These are phyloP conservation scores for Cyberlindnera maritima DNA, from an alignment of 805 yeast genomes.

Conservation along the genomic window DNA sequence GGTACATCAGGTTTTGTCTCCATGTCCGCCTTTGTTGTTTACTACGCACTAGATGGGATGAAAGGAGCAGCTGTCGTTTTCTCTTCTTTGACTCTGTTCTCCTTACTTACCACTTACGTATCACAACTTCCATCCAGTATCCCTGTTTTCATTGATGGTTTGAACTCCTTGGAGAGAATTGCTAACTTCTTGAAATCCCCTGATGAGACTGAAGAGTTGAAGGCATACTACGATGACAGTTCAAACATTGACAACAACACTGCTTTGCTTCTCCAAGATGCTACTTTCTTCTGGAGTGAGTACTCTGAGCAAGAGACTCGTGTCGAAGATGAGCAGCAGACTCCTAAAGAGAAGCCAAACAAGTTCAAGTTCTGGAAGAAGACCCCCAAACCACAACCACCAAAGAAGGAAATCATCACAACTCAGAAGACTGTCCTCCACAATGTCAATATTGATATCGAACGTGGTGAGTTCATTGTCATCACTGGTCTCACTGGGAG, in stretches of 20 bases:
- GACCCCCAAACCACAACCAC: background rate
- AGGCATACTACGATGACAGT: background rate
- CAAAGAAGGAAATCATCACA: background rate
- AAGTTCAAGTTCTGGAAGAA: background rate
- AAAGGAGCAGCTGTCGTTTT: constrained; percentile 56
- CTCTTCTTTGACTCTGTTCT: constrained; percentile 63
- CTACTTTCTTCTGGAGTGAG: background rate
- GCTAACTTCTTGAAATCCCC: constrained; percentile 41
- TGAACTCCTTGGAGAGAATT: constrained; percentile 56
- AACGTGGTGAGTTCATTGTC: constrained; percentile 4
- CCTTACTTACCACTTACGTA: constrained; percentile 53
- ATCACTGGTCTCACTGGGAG: constrained; percentile 47
- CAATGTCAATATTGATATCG: constrained; percentile 21
- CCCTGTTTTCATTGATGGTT: constrained; percentile 59
- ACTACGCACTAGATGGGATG: constrained; percentile 34
- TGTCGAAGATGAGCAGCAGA: constrained; percentile 1
- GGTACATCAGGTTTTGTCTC: background rate
- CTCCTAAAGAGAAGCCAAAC: background rate
- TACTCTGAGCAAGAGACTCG: background rate
- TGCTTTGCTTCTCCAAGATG: background rate
- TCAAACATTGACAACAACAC: background rate
- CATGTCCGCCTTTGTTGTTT: constrained; percentile 41
- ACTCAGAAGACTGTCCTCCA: constrained; percentile 29
- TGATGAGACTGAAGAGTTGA: background rate
- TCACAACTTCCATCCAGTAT: constrained; percentile 62